Conservation (phyloP, 108 stramenopile species). For the Conticribra guillardii region DNA sequence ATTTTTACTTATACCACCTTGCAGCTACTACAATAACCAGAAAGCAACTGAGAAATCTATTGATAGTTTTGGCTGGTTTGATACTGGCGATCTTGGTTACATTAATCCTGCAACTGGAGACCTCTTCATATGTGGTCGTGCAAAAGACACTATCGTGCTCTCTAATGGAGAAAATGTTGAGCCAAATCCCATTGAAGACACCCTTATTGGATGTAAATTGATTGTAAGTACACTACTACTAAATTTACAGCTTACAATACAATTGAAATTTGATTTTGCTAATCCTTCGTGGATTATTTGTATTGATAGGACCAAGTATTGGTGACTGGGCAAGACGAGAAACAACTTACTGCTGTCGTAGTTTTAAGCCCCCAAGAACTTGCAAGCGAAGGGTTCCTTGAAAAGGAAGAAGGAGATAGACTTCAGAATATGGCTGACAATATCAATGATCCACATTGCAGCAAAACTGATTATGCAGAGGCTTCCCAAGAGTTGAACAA, state of each 20-base stretch:
- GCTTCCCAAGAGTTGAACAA: conserved; percentile 33
- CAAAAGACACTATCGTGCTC: conserved; percentile 93
- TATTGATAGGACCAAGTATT: conserved; percentile 69
- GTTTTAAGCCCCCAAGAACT: conserved; percentile 44
- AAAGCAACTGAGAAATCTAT: conserved; percentile 78
- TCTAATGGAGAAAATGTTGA: conserved; percentile 93
- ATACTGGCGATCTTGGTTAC: conserved; percentile 80
- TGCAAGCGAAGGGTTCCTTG: conserved; percentile 24
- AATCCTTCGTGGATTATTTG: no score
- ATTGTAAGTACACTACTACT: no score
- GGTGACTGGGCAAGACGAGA: conserved; percentile 59
- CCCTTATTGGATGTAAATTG: conserved; percentile 58
- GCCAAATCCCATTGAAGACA: conserved; percentile 81
- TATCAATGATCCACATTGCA: conserved; percentile 24
- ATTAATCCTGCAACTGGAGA: conserved; percentile 90
- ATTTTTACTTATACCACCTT: background rate
- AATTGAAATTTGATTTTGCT: no score
- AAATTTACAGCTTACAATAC: no score
- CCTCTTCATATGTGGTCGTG: conserved; percentile 87
- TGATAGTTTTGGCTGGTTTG: conserved; percentile 86
- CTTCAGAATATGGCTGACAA: conserved; percentile 10
- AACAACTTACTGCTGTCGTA: conserved; percentile 49
- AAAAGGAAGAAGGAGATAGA: conserved; percentile 13
- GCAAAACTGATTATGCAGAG: conserved; percentile 20
- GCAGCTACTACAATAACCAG: conserved; percentile 81